Conservation (phyloP, 805 yeast genomes). For the Cyberlindnera mycetangii region DNA sequence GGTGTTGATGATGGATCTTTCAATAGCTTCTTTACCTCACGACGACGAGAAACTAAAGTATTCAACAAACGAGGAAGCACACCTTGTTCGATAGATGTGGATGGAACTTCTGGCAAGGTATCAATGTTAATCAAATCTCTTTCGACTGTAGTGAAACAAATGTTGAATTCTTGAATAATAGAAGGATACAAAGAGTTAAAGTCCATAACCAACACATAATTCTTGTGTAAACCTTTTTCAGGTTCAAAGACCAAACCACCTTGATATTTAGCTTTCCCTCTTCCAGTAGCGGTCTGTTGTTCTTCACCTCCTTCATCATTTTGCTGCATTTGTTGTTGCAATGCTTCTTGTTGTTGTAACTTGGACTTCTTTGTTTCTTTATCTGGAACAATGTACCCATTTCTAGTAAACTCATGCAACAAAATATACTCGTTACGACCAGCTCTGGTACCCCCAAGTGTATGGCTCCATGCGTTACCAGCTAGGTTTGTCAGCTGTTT, state of each 20-base stretch:
- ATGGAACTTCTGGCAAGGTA: slow-evolving; percentile 69
- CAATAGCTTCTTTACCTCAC: slow-evolving; percentile 84
- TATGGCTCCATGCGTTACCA: slow-evolving; percentile 96
- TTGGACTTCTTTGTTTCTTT: slow-evolving; percentile 48
- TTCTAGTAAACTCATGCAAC: slow-evolving; percentile 83
- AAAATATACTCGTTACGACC: slow-evolving; percentile 93
- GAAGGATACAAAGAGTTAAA: slow-evolving; percentile 97
- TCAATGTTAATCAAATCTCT: slow-evolving; percentile 56
- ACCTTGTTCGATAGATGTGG: slow-evolving; percentile 58
- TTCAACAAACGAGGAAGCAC: slow-evolving; percentile 83
- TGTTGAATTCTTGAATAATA: slow-evolving; percentile 94
- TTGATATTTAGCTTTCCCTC: slow-evolving; percentile 66
- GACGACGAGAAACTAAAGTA: slow-evolving; percentile 84
- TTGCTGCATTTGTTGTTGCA: slow-evolving; percentile 21
- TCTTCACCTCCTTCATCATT: slow-evolving; percentile 32
- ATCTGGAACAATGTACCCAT: slow-evolving; percentile 85
- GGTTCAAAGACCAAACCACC: slow-evolving; percentile 98
- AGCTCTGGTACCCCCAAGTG: slow-evolving; percentile 91
- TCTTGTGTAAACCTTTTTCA: slow-evolving; percentile 88
- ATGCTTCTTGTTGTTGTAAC: slow-evolving; percentile 32
- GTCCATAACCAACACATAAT: slow-evolving; percentile 91
- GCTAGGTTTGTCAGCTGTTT: slow-evolving; percentile 90
- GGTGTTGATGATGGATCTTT: slow-evolving; percentile 67
- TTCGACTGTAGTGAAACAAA: slow-evolving; percentile 93
- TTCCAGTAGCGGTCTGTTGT: slow-evolving; percentile 47